Conservation (phyloP, 2,329 filamentous ascomycete genomes). For the Alternaria hordeiaustralica region DNA sequence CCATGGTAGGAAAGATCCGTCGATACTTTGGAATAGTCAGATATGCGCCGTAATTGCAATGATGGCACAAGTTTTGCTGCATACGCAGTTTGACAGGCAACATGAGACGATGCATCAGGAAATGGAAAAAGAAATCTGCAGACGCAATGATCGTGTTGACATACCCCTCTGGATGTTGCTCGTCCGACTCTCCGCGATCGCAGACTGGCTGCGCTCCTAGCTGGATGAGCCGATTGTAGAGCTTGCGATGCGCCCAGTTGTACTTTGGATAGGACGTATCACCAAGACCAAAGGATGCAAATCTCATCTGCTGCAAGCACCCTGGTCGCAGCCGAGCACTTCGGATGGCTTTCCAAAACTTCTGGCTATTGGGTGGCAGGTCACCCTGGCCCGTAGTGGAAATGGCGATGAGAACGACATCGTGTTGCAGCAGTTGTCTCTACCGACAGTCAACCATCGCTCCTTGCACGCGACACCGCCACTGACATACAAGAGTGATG, state of each 20-base stretch:
- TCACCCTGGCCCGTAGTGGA: constrained; percentile 97
- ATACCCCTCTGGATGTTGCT: constrained; percentile 90
- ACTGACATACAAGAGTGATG: constrained; percentile 71
- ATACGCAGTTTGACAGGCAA: not conserved
- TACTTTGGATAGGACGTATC: constrained; percentile 97
- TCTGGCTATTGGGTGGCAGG: constrained; percentile 79
- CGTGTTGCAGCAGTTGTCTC: constrained; percentile 54
- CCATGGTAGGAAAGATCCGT: constrained; percentile 84
- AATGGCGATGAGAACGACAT: constrained; percentile 77
- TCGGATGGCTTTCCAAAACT: constrained; percentile 85
- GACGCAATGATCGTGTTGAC: constrained; percentile 34
- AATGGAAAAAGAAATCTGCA: constrained; percentile 10
- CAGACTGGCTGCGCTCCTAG: constrained; percentile 81
- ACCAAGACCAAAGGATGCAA: constrained; percentile 88
- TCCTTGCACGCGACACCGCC: not conserved
- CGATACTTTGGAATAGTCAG: constrained; percentile 63
- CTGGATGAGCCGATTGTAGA: constrained; percentile 82
- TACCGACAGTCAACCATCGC: constrained; percentile 25
- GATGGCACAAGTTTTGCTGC: not conserved
- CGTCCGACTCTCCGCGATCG: constrained; percentile 84
- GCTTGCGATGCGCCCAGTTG: constrained; percentile 90
- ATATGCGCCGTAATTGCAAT: not conserved
- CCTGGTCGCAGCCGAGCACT: constrained; percentile 76
- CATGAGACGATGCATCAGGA: not conserved
- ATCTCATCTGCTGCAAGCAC: constrained; percentile 72